Evolutionary conservation across 805 yeast genomes (phyloP), one percentile per base, ranked within the genome.

Genomic region (Schwanniomyces pseudopolymorphus): DNA sequence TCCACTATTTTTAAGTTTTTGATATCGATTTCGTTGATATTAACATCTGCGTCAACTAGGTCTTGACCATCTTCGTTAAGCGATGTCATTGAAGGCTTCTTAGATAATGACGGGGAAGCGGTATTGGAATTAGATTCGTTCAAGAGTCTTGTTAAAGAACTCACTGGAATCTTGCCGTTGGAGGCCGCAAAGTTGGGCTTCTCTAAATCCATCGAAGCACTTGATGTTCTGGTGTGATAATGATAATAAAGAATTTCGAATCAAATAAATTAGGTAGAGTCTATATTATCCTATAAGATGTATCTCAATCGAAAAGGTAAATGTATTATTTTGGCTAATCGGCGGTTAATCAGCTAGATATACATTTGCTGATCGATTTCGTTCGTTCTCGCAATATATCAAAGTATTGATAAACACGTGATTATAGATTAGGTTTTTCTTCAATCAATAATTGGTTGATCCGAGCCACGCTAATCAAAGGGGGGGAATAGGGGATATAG

Each of bases 61-160:
- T 8, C 20, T 17, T 6, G 13, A 9, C 16, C 33, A 35, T 3
- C 14, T 13, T 26, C 10, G 10, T 24, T 41, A 37, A 47, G 39
- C 11, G 59, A 52, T 11, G 52, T 31, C 35, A 33, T 43, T 28
- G 58, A 54, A 16, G 46, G 46, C 8, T 47, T 45, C 36, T 42
- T 48, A 40, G 47, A 33, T 17, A 42, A 38, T n/a, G 39, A 33
- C n/a, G 52, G 51, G 47, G 48, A 37, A 17, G 52, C 45, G 42
- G 43, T 35, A 39, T 56, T 57, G 22, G 60, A 53, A 49, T 58
- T 59, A 27, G 68, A 64, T 43, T 68, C 73, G 46, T 66, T 65
- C 49, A 69, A 57, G 14, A 69, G 64, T 43, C 70, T 55, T n/a
- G 74, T 69, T 52, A 69, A 61, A 17, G 73, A 64, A 44, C 67